Conservation (phyloP, 495 filamentous ascomycete species). For the Evernia prunastri region DNA sequence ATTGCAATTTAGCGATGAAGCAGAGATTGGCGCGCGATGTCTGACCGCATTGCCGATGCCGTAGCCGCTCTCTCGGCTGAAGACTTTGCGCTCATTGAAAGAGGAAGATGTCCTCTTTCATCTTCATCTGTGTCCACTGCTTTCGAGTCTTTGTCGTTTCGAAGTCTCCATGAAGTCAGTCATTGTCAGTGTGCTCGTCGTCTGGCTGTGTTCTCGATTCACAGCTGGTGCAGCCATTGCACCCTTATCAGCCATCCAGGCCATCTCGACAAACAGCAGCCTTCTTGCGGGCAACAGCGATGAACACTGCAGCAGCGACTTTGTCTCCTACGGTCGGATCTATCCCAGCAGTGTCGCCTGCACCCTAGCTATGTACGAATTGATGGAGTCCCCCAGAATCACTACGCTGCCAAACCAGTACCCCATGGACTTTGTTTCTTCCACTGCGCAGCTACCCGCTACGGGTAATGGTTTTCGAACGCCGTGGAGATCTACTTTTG, state of each 20-base stretch:
- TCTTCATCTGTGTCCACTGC: background rate
- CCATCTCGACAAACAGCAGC: background rate
- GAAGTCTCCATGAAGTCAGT: conserved; percentile 2
- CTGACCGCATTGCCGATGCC: background rate
- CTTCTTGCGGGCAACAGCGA: background rate
- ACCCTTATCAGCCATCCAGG: background rate
- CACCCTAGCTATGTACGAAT: background rate
- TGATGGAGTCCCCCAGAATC: background rate
- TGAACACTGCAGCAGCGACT: background rate
- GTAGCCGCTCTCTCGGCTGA: background rate
- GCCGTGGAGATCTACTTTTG: background rate
- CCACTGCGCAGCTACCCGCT: background rate
- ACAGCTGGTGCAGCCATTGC: background rate
- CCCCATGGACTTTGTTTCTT: conserved; percentile 1
- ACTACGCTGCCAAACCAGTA: background rate
- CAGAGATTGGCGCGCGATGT: background rate
- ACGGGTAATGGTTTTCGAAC: background rate
- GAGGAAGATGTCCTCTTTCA: background rate
- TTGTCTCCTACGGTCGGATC: background rate
- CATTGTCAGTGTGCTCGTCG: background rate
- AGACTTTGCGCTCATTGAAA: background rate
- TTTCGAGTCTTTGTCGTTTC: background rate
- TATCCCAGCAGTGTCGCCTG: background rate
- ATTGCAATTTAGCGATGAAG: background rate
- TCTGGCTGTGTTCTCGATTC: background rate